These are phyloP conservation scores for Ceratobasidium sp. DNA, from an alignment of 1,284 basidiomycete species.

Conservation along the genomic window DNA sequence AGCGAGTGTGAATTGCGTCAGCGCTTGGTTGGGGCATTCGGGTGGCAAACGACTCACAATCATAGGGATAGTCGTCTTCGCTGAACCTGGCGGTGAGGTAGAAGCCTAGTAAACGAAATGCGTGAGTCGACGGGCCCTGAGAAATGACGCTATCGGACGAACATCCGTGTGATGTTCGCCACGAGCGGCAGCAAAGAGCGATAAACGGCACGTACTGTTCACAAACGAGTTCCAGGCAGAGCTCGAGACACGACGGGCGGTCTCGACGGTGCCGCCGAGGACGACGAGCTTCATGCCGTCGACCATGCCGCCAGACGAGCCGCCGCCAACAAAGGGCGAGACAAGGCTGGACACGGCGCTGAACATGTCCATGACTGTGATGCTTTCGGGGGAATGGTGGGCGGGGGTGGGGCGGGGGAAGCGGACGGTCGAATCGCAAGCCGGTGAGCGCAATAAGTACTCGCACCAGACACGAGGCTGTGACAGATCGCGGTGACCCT, in stretches of 20 bases:
- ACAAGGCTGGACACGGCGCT: conserved; percentile 66
- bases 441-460: not conserved
- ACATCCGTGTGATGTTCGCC: conserved; percentile 12
- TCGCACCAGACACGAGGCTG: conserved; percentile 5
- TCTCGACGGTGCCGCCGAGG: conserved; percentile 83
- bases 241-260: conserved; percentile 67
- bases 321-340: conserved; percentile 77
- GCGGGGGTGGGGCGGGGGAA: not conserved
- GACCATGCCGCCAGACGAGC: conserved; percentile 75
- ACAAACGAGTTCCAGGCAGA: conserved; percentile 78
- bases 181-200: not conserved
- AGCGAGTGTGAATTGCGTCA: conserved; percentile 25
- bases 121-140: not conserved
- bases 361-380: conserved; percentile 71
- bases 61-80: conserved; percentile 48
- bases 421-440: not conserved
- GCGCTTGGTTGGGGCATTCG: conserved; percentile 16
- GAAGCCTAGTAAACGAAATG: not conserved
- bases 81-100: conserved; percentile 41
- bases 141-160: not conserved
- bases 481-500: conserved; percentile 4
- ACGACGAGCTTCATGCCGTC: conserved; percentile 87
- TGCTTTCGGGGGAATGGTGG: not conserved
- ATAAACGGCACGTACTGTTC: conserved; percentile 66
- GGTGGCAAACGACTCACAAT: conserved; percentile 44